Evolutionary conservation across 2,329 filamentous ascomycete genomes (phyloP), one percentile per base, ranked within the genome.

Genomic region (Helminthosporium solani): DNA sequence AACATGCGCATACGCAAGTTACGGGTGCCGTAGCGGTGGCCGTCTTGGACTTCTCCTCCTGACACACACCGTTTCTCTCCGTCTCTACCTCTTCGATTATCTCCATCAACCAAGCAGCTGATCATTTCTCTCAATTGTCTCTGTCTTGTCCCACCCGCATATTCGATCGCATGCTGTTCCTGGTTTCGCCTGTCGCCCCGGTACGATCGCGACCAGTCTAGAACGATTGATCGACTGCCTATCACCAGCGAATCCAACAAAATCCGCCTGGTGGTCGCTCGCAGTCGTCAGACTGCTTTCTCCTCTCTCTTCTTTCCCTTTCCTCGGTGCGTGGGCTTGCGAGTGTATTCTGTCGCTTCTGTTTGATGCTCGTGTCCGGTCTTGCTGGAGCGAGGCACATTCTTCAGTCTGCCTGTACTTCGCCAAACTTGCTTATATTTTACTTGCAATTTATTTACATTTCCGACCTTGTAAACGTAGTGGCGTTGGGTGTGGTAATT

Each of bases 401-500:
- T n/a, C n/a, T n/a, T n/a, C n/a, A n/a, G n/a, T n/a, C n/a, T n/a
- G n/a, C n/a, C n/a, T n/a, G n/a, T n/a, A n/a, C n/a, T n/a, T n/a
- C n/a, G n/a, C n/a, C n/a, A n/a, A n/a, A n/a, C n/a, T n/a, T n/a
- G n/a, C n/a, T n/a, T n/a, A n/a, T n/a, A n/a, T n/a, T n/a, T n/a
- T n/a, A n/a, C n/a, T n/a, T 33, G 40, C 42, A 34, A 23, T 19
- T 27, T 16, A 34, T 28, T 11, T 40, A 47, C 38, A 36, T 19
- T 40, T 33, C 35, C 37, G 28, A n/a, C 7, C 3, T 31, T 15
- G 34, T 47, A 49, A 47, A 25, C 23, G 9, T 9, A 25, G 23
- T 25, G 23, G 9, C 23, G 5, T n/a, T n/a, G n/a, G n/a, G 23
- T 25, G 23, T 25, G 23, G 54, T 42, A 51, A 36, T 62, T 63